Evolutionary conservation across 495 filamentous ascomycete genomes (phyloP).

Genomic region (Bryoglossum gracile): DNA sequence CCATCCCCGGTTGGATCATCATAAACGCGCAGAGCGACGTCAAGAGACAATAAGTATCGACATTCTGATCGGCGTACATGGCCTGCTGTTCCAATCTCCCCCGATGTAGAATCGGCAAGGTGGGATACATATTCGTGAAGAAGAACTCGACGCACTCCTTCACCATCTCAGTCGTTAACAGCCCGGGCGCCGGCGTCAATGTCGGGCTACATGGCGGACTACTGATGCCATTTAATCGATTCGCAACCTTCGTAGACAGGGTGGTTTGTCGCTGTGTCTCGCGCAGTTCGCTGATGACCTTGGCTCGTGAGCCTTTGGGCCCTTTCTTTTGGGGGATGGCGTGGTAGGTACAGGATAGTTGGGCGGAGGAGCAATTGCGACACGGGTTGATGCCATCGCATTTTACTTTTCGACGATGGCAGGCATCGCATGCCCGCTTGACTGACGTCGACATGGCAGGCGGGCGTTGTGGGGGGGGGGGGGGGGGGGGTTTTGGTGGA

Average conservation of each 20-base stretch:
- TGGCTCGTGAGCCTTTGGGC: conserved; percentile 73
- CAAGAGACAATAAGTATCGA: conserved; percentile 72
- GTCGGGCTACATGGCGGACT: conserved; percentile 35
- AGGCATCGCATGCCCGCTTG: conserved; percentile 72
- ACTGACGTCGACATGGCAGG: conserved; percentile 44
- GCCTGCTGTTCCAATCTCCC: conserved; percentile 58
- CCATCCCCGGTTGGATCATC: conserved; percentile 77
- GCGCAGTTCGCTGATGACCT: conserved; percentile 70
- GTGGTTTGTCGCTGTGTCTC: conserved; percentile 57
- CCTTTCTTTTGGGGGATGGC: conserved; percentile 83
- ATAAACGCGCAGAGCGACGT: conserved; percentile 76
- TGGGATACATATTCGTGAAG: conserved; percentile 76
- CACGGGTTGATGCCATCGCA: conserved; percentile 68
- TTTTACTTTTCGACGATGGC: conserved; percentile 78
- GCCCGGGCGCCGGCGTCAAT: conserved; percentile 42
- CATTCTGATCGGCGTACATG: conserved; percentile 54
- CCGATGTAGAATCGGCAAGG: conserved; percentile 72
- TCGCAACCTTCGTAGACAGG: conserved; percentile 42
- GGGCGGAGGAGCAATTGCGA: conserved; percentile 59
- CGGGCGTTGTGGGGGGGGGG: no score
- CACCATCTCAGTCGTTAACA: conserved; percentile 54
- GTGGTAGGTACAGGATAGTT: conserved; percentile 71
- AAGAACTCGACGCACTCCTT: conserved; percentile 72
- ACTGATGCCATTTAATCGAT: conserved; percentile 34
- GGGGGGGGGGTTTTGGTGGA: no score